Evolutionary conservation across 441 rosid species (phyloP), one percentile per base, ranked within the genome.

Genomic region (Populus trichocarpa): DNA sequence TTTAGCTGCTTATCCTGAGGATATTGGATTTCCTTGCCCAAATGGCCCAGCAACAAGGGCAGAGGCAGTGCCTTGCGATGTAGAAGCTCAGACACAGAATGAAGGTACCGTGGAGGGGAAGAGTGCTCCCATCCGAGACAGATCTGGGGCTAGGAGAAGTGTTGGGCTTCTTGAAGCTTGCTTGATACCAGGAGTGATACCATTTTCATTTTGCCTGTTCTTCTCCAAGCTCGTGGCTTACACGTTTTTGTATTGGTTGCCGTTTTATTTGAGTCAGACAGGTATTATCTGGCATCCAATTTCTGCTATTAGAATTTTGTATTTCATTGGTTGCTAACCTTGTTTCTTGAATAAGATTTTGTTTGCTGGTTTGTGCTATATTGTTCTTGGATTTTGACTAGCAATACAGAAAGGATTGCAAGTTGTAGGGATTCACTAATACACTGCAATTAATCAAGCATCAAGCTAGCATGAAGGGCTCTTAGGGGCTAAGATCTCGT

Each of bases 161-260:
- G 92, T 96, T 16, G 98, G 97, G 23, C 91, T 96, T 76, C 40
- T 85, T 72, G 90, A 92, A 87, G 99, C 97, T 80, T 92, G 95
- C 87, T 80, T 74, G 82, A 96, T 96, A 71, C 99, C 99, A 2
- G 97, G 99, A 72, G 99, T 96, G 40, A 91, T 96, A 73, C 96
- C 97, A 0, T 96, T 89, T 80, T 94, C 99, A 0, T 50, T 93
- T 81, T 96, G 97, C 86, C 90, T 93, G 70, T 94, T 96, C 87
- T 96, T 96, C 84, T 82, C 99, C 18, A 96, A 94, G 89, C 88
- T 96, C 23, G 97, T 96, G 78, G 98, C 99, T 1, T 96, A 92
- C 78, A 92, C 99, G 1, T 96, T 96, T 85, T 89, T 94, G 81
- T 96, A 89, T 71, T 92, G 98, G 99, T 85, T 96, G 72, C 98